These are phyloP conservation scores for Anisodus acutangulus DNA, from an alignment of 257 asterid species.

Conservation along the genomic window DNA sequence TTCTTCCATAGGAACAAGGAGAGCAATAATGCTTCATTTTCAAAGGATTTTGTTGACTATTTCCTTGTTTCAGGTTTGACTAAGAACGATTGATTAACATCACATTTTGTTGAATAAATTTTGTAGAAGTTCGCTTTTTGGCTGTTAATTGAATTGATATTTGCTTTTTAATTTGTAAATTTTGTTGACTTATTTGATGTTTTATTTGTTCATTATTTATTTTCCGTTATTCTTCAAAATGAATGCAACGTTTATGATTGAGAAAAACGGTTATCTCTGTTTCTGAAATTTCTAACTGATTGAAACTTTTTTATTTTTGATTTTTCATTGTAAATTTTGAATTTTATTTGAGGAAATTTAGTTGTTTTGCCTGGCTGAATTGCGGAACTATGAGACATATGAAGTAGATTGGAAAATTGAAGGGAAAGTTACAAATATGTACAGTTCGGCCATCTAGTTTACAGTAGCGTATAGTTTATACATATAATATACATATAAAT, in stretches of 20 bases:
- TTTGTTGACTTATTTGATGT: background rate
- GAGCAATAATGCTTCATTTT: conserved; percentile 16
- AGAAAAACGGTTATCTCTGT: too few relatives aligned
- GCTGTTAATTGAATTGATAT: background rate
- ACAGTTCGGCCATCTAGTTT: too few relatives aligned
- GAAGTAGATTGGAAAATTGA: background rate
- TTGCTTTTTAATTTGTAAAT: background rate
- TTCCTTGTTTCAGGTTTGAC: conserved; percentile 29
- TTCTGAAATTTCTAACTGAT: background rate
- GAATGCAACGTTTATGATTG: background rate
- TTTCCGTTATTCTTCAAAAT: background rate
- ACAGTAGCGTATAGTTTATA: background rate
- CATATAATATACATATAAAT: background rate
- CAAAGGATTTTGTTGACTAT: background rate
- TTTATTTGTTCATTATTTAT: background rate
- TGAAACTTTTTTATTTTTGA: background rate
- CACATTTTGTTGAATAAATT: background rate
- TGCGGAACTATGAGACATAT: too few relatives aligned
- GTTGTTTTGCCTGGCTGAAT: background rate
- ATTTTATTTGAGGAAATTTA: background rate
- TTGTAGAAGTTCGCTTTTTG: background rate
- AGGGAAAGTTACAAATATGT: too few relatives aligned
- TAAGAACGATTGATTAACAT: background rate
- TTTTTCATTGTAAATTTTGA: background rate
- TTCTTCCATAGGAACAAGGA: background rate